phyloP scores from a whole-genome alignment of 306 rosid genomes.

The Dalbergia cochinchinensis region DNA sequence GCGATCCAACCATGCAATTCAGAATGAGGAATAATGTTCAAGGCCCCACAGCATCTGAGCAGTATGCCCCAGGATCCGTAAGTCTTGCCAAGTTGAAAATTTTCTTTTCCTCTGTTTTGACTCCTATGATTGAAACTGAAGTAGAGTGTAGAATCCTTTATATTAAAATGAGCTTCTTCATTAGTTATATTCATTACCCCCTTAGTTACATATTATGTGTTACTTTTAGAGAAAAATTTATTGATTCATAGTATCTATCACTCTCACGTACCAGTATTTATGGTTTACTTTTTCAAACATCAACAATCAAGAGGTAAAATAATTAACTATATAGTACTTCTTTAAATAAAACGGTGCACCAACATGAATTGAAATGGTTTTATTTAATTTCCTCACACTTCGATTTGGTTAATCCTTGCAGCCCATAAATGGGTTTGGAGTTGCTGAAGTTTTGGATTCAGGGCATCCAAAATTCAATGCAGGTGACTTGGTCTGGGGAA shows the following conservation, averaged over 20 bases:
- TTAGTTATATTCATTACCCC: too few relatives aligned
- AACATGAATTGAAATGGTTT: too few relatives aligned
- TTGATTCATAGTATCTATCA: too few relatives aligned
- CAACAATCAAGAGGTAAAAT: too few relatives aligned
- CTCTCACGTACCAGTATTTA: too few relatives aligned
- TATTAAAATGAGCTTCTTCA: too few relatives aligned
- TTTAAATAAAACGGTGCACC: too few relatives aligned
- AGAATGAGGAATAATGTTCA: conserved; percentile 24
- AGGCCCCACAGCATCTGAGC: not conserved
- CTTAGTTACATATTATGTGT: too few relatives aligned
- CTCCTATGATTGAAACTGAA: not conserved
- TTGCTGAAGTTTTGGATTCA: conserved; percentile 62
- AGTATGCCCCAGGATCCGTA: conserved; percentile 33
- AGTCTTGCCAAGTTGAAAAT: not conserved
- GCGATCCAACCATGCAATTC: conserved; percentile 49
- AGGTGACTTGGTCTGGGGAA: conserved; percentile 73
- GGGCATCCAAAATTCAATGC: conserved; percentile 53
- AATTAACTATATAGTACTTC: too few relatives aligned
- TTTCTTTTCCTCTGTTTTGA: not conserved
- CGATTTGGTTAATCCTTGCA: conserved; percentile 9
- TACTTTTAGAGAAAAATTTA: too few relatives aligned
- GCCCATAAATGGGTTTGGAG: conserved; percentile 51
- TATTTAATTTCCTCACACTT: not conserved
- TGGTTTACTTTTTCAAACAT: too few relatives aligned
- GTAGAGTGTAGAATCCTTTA: not conserved